Evolutionary conservation across 202 grass and related monocot species (phyloP).

Genomic region (Schoenoplectus tabernaemontani): DNA sequence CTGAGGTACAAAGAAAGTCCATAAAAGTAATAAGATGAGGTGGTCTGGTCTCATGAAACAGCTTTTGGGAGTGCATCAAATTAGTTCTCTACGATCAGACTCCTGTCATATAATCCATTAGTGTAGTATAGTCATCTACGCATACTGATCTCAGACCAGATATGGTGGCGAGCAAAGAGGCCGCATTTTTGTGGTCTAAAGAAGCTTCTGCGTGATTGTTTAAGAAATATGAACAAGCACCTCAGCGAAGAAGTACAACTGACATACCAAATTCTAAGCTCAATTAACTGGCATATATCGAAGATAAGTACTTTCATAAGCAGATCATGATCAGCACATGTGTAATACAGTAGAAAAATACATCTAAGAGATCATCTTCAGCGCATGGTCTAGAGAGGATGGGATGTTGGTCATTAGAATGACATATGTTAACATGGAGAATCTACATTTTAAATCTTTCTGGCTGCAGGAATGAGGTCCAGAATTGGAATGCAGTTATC

Average conservation of each 20-base stretch:
- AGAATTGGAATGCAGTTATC: too few species aligned
- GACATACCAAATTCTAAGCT: not conserved
- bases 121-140: not conserved
- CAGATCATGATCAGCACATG: not conserved
- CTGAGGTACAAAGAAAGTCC: not conserved
- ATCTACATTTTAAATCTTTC: too few species aligned
- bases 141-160: not conserved
- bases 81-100: too few species aligned
- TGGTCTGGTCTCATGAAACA: not conserved
- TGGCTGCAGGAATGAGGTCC: too few species aligned
- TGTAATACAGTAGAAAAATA: not conserved
- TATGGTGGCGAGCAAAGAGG: not conserved
- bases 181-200: not conserved
- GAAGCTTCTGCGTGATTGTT: not conserved
- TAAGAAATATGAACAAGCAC: not conserved
- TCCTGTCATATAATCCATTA: too few species aligned
- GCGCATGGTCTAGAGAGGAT: too few species aligned
- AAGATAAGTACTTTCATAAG: not conserved
- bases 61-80: not conserved
- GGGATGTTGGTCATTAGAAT: too few species aligned
- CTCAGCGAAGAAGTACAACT: not conserved
- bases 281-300: not conserved
- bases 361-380: not conserved
- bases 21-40: not conserved
- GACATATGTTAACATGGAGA: too few species aligned